Evolutionary conservation across 495 filamentous ascomycete species (phyloP).

Genomic region (Neurospora sp.): DNA sequence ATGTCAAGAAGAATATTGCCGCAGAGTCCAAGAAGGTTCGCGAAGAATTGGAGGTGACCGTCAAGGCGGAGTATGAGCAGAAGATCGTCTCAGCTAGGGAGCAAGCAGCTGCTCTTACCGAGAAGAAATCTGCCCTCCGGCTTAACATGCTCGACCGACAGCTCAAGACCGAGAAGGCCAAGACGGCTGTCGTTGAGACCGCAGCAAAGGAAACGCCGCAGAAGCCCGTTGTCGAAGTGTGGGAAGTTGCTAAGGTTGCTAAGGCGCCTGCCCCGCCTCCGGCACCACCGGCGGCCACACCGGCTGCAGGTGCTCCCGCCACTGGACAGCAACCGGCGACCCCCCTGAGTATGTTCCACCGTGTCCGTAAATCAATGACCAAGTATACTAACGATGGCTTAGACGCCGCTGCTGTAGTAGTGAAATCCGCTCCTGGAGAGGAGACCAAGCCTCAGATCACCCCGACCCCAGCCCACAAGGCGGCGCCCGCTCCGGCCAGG

Average conservation of each 20-base stretch:
- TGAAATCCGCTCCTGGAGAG: slow-evolving; percentile 10
- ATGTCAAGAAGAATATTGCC: slow-evolving; percentile 50
- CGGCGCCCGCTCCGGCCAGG: background rate
- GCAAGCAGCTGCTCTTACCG: slow-evolving; percentile 44
- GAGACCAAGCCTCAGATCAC: slow-evolving; percentile 10
- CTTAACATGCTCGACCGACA: slow-evolving; percentile 75
- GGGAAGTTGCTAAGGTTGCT: slow-evolving; percentile 65
- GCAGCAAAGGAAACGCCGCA: slow-evolving; percentile 78
- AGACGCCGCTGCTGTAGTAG: slow-evolving; percentile 7
- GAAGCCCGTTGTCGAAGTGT: slow-evolving; percentile 72
- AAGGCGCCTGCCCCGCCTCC: slow-evolving; percentile 45
- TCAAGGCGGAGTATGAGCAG: slow-evolving; percentile 37
- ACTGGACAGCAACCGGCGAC: background rate
- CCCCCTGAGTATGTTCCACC: background rate
- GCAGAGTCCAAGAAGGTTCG: slow-evolving; percentile 48
- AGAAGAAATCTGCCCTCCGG: slow-evolving; percentile 57
- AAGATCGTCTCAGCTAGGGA: slow-evolving; percentile 41
- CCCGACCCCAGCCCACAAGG: background rate
- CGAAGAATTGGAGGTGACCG: slow-evolving; percentile 36
- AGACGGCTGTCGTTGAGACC: slow-evolving; percentile 66
- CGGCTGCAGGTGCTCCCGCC: slow-evolving; percentile 16
- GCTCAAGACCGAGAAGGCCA: slow-evolving; percentile 50
- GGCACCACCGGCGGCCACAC: slow-evolving; percentile 21
- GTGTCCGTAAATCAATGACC: background rate
- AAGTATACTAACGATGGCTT: slow-evolving; percentile 11